Conservation (phyloP, 139 green algal genomes). For the Asterochloris erici region DNA sequence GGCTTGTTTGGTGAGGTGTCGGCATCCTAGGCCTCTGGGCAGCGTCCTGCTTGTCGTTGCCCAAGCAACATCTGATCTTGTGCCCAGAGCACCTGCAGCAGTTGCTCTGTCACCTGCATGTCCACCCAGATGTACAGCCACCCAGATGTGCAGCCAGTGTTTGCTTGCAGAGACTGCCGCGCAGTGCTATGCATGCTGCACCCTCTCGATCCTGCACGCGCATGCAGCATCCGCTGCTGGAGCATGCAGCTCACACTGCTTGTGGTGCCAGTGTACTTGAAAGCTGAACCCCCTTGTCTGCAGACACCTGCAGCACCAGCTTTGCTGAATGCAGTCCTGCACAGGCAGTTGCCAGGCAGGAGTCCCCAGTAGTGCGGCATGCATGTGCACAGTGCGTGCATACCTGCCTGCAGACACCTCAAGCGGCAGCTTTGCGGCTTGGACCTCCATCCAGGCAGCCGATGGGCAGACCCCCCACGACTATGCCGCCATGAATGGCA, state of each 20-base stretch:
- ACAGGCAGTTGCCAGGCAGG: background rate
- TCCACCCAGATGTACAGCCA: too few species aligned
- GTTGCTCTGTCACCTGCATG: too few species aligned
- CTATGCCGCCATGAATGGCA: constrained; percentile 26
- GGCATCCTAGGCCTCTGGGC: background rate
- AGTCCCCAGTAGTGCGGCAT: background rate
- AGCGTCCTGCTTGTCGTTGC: background rate
- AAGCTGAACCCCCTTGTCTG: background rate
- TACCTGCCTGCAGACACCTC: constrained; percentile 14
- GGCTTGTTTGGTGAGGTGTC: background rate
- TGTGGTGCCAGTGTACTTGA: too few species aligned
- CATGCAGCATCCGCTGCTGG: too few species aligned
- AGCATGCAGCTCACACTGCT: too few species aligned
- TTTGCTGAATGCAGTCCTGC: background rate
- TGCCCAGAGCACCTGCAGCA: background rate
- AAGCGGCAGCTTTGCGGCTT: constrained; percentile 25
- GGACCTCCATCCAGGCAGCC: constrained; percentile 20
- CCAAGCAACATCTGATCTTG: background rate
- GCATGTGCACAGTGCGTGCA: background rate
- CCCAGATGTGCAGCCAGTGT: too few species aligned
- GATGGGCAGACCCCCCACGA: constrained; percentile 36
- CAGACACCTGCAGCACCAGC: background rate
- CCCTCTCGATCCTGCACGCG: too few species aligned
- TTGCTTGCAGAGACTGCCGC: too few species aligned
- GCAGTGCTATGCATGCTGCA: too few species aligned